Evolutionary conservation across 495 filamentous ascomycete species (phyloP), one percentile per base, ranked within the genome.

Genomic region (Penicillium taxi): DNA sequence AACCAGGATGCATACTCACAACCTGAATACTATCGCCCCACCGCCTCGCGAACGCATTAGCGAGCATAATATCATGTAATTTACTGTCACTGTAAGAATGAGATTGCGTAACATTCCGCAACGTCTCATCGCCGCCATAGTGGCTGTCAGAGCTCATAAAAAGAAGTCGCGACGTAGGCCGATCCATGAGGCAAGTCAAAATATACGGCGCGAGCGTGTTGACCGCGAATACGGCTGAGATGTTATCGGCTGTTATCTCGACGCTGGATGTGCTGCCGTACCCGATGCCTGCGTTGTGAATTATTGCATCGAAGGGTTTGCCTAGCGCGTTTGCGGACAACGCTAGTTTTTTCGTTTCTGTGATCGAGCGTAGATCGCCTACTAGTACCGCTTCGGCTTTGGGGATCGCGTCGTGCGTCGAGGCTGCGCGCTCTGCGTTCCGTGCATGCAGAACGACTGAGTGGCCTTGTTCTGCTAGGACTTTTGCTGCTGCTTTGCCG

Each of bases 201-300:
- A 78, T 63, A 38, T 77, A 81, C 9, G 74, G 74, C 18, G 74
- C 73, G 0, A 81, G 47, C 0, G 62, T 72, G 45, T 79, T 80
- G 23, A 76, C 67, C 2, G 72, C 63, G 35, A 79, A 77, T 0
- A 72, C 57, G 1, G 61, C 61, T 0, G 72, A 68, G 19, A 76
- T 56, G 0, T 69, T 67, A 28, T 77, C 67, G 9, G 60, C 56
- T 0, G 58, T 61, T 12, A 56, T 58, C 32, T 58, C 55, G 0
- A 43, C 39, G 7, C 45, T 53, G 12, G 58, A 55, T 2, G 58
- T 61, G 3, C 35, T 26, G 15, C 62, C 59, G 13, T 53, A 61
- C 1, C 66, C 64, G 5, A 70, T 59, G 21, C 69, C 72, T n/a
- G 75, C 74, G 41, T 77, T 78, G 56, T 79, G 77, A 16, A 79